These are phyloP conservation scores for Polygonum aviculare DNA, from an alignment of 148 eudicot species.

Conservation along the genomic window DNA sequence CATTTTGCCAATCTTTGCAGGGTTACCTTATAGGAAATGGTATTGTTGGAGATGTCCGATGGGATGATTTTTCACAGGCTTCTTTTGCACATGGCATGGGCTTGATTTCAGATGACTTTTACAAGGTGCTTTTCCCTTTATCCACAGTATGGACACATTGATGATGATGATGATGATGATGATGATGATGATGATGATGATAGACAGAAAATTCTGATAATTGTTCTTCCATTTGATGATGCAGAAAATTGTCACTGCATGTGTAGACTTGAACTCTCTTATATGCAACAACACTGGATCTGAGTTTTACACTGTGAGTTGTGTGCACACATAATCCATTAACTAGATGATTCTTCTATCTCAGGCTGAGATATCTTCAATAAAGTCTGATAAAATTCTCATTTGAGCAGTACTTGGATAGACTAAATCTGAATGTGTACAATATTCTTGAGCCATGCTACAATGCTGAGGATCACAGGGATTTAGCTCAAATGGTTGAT, in stretches of 20 bases:
- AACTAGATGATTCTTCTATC: not conserved
- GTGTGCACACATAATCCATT: not conserved
- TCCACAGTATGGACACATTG: slow-evolving; percentile 12
- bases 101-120: slow-evolving; percentile 43
- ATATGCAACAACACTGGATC: slow-evolving; percentile 17
- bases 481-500: not conserved
- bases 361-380: not conserved
- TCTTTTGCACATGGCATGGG: slow-evolving; percentile 58
- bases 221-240: not conserved
- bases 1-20: slow-evolving; percentile 11
- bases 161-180: not conserved
- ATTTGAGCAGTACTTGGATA: slow-evolving; percentile 17
- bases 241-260: slow-evolving; percentile 26
- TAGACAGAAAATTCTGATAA: too few relatives aligned
- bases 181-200: not conserved
- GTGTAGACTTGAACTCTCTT: slow-evolving; percentile 18
- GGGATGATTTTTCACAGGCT: slow-evolving; percentile 24
- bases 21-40: slow-evolving; percentile 59
- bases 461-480: not conserved
- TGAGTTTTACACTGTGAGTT: slow-evolving; percentile 16
- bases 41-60: slow-evolving; percentile 28
- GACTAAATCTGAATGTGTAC: slow-evolving; percentile 12
- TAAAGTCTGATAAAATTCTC: not conserved
- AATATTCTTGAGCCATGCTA: slow-evolving; percentile 19
- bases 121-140: not conserved